Percentiles rank a stretch among this genome's conserved stretches.
phyloP scores from a whole-genome alignment of 2,329 filamentous ascomycete genomes.

The Aureobasidium mangrovei region DNA sequence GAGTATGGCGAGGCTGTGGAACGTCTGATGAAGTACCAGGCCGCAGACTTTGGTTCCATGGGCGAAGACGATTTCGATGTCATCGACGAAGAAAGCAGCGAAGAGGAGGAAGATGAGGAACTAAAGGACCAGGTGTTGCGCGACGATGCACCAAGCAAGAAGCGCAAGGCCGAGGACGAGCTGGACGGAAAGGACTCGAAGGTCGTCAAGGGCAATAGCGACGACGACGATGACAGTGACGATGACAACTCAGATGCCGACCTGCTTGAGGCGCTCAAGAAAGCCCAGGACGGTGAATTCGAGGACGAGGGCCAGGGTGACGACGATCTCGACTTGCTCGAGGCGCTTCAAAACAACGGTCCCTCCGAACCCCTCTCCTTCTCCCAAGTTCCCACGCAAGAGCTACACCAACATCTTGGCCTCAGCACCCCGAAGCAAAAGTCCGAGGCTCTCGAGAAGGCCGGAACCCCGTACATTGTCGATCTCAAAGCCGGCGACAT shows the following conservation, averaged over 20 bases:
- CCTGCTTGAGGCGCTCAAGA: constrained; percentile 3
- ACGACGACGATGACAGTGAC: neutral
- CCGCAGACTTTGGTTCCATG: neutral
- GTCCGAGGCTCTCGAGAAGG: neutral
- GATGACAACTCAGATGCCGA: constrained; percentile 12
- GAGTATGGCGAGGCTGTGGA: constrained; percentile 5
- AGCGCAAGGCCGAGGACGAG: neutral
- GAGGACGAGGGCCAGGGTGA: neutral
- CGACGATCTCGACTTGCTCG: neutral
- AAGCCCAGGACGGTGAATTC: constrained; percentile 3
- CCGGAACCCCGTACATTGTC: constrained; percentile 3
- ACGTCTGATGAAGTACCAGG: constrained; percentile 3
- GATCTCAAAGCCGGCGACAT: constrained; percentile 10
- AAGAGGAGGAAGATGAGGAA: constrained; percentile 5
- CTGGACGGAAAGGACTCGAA: neutral
- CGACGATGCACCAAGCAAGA: neutral
- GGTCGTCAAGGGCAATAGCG: neutral
- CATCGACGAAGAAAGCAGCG: neutral
- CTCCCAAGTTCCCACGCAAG: neutral
- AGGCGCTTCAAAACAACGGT: neutral
- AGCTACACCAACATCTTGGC: constrained; percentile 3
- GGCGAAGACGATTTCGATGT: constrained; percentile 11
- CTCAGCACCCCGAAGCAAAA: neutral
- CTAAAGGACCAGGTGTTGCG: constrained; percentile 2
- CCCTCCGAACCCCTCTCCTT: constrained; percentile 13